A percentile compares a stretch with the other conserved stretches of the same genome.
phyloP scores from a whole-genome alignment of 768 basidiomycete species.

The Rhizopogon roseolus region DNA sequence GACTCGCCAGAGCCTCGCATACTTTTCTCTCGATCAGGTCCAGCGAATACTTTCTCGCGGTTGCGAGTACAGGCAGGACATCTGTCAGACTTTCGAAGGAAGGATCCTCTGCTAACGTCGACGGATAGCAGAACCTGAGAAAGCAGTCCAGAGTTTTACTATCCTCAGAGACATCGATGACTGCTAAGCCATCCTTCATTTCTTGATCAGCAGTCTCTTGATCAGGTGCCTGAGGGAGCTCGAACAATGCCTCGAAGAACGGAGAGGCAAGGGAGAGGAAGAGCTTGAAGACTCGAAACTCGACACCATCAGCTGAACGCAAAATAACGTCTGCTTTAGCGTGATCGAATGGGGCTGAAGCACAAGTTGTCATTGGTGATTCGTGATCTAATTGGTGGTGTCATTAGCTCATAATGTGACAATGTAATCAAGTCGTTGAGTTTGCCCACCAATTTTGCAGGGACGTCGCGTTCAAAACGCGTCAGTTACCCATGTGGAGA shows the following conservation, averaged over 20 bases:
- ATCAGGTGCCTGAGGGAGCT: constrained; percentile 14
- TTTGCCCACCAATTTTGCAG: not conserved
- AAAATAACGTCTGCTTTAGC: constrained; percentile 11
- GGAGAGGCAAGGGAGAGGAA: constrained; percentile 24
- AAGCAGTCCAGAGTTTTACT: constrained; percentile 10
- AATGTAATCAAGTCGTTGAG: not conserved
- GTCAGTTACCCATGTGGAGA: no score
- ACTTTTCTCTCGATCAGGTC: constrained; percentile 8
- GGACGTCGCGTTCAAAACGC: no score
- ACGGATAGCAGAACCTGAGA: constrained; percentile 22
- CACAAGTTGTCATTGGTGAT: not conserved
- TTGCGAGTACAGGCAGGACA: constrained; percentile 12
- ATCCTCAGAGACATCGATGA: constrained; percentile 15
- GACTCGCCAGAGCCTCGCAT: constrained; percentile 10
- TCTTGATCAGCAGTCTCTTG: not conserved
- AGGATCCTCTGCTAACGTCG: constrained; percentile 15
- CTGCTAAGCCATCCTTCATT: constrained; percentile 2
- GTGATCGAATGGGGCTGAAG: constrained; percentile 3
- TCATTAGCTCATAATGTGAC: not conserved
- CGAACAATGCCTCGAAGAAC: constrained; percentile 24
- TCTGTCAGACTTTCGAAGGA: constrained; percentile 13
- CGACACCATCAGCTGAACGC: constrained; percentile 16
- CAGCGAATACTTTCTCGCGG: constrained; percentile 22
- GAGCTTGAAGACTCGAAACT: constrained; percentile 21
- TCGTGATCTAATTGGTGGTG: not conserved